A percentile compares a stretch with the other conserved stretches of the same genome.
phyloP scores from a whole-genome alignment of 2,329 filamentous ascomycete genomes.

The Colletotrichum graminicola region DNA sequence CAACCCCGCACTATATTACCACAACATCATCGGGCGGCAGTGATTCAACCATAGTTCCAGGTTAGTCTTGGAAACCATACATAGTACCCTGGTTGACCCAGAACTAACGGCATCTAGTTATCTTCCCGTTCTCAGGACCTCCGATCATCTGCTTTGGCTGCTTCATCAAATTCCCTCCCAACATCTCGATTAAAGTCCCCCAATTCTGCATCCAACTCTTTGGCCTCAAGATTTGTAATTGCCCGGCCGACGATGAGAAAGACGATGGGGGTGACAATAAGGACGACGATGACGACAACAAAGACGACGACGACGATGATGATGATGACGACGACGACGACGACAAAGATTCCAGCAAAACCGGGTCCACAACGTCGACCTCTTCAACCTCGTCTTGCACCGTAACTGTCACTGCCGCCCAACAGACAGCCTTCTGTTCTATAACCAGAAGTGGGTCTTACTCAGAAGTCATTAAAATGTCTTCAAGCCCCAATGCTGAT shows the following conservation, averaged over 20 bases:
- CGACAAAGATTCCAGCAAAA: neutral
- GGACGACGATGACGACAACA: neutral
- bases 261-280: neutral
- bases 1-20: conserved; percentile 3
- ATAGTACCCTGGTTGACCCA: neutral
- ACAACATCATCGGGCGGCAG: conserved; percentile 20
- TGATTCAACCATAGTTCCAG: conserved; percentile 22
- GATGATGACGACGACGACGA: neutral
- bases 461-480: neutral
- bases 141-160: conserved; percentile 23
- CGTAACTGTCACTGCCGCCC: conserved; percentile 32
- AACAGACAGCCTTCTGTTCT: conserved; percentile 33
- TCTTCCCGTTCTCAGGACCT: conserved; percentile 8
- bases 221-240: conserved; percentile 15
- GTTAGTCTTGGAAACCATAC: neutral
- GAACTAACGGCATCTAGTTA: neutral
- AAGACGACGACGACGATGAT: neutral
- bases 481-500: neutral
- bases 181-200: conserved; percentile 18
- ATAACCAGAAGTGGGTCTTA: conserved; percentile 23
- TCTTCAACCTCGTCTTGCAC: conserved; percentile 23
- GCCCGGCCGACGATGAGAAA: neutral
- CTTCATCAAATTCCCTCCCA: conserved; percentile 16
- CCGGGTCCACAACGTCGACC: neutral
- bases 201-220: conserved; percentile 25